Conservation (phyloP, 371 early-diverging fungal species). For the Circinella umbellata region DNA sequence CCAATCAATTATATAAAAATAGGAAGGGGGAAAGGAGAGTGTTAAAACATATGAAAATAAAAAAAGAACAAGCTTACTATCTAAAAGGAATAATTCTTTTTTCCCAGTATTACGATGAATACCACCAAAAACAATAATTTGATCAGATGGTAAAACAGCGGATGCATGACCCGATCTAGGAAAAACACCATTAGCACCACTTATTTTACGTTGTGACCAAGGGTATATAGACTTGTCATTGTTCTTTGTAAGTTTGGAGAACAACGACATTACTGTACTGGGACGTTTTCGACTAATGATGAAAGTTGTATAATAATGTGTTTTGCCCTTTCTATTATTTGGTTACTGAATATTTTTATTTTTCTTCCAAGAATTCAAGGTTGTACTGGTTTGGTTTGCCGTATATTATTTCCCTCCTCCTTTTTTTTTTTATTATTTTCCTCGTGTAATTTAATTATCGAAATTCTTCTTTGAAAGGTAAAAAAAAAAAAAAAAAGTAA, state of each 20-base stretch:
- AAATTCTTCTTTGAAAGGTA: neutral
- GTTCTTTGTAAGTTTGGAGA: slow-evolving; percentile 54
- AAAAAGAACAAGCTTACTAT: slow-evolving; percentile 46
- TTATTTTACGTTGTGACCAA: slow-evolving; percentile 54
- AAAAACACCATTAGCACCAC: slow-evolving; percentile 43
- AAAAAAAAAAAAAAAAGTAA: neutral
- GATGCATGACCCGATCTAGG: slow-evolving; percentile 69
- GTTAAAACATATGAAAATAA: no score
- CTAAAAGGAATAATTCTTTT: slow-evolving; percentile 63
- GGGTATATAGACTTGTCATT: slow-evolving; percentile 53
- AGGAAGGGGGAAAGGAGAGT: no score
- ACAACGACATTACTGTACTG: slow-evolving; percentile 44
- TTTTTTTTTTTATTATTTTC: no score
- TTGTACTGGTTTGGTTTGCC: no score
- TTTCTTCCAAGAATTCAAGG: neutral
- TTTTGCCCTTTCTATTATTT: no score
- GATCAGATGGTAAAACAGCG: slow-evolving; percentile 51
- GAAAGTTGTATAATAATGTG: neutral
- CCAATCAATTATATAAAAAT: no score
- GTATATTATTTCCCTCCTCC: no score
- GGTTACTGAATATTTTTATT: no score
- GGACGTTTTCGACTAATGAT: slow-evolving; percentile 20
- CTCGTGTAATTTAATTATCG: no score
- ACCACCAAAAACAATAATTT: slow-evolving; percentile 66
- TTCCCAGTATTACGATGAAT: slow-evolving; percentile 43